These are phyloP conservation scores for Peterozyma xylosa DNA, from an alignment of 805 yeast genomes.

Conservation along the genomic window DNA sequence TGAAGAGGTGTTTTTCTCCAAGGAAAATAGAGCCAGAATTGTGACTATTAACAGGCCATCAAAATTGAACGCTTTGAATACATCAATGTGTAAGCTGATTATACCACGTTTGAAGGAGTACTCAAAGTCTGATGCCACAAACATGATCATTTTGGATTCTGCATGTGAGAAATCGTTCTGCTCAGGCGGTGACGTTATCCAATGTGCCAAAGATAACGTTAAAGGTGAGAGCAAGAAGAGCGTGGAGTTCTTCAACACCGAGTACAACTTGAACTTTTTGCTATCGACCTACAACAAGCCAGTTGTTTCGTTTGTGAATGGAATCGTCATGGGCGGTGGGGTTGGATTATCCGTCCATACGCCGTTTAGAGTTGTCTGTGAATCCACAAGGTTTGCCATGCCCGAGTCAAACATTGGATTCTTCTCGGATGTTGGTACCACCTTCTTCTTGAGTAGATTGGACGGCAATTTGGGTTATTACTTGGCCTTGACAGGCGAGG, in stretches of 20 bases:
- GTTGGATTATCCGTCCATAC: constrained; percentile 88
- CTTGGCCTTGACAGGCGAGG: constrained; percentile 79
- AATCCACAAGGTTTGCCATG: constrained; percentile 88
- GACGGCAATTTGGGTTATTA: constrained; percentile 82
- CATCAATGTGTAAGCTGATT: constrained; percentile 66
- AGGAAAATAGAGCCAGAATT: constrained; percentile 59
- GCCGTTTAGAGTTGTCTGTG: constrained; percentile 91
- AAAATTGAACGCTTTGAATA: constrained; percentile 79
- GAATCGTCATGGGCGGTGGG: constrained; percentile 98
- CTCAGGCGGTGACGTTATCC: constrained; percentile 95
- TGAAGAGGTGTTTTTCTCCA: constrained; percentile 57
- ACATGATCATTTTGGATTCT: constrained; percentile 63
- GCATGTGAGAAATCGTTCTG: constrained; percentile 68
- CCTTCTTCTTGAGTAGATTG: constrained; percentile 78
- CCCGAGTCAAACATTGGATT: constrained; percentile 97
- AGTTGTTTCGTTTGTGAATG: constrained; percentile 77
- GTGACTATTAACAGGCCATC: constrained; percentile 71
- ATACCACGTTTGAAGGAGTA: constrained; percentile 71
- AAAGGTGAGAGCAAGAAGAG: constrained; percentile 39
- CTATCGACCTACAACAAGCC: constrained; percentile 85
- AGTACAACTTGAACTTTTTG: constrained; percentile 74
- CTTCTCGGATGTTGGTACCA: constrained; percentile 92
- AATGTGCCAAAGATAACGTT: constrained; percentile 57
- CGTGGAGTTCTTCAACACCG: constrained; percentile 63
- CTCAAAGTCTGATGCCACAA: constrained; percentile 58